phyloP scores from a whole-genome alignment of 1,284 basidiomycete genomes.

The Leccinum griseonigrum region DNA sequence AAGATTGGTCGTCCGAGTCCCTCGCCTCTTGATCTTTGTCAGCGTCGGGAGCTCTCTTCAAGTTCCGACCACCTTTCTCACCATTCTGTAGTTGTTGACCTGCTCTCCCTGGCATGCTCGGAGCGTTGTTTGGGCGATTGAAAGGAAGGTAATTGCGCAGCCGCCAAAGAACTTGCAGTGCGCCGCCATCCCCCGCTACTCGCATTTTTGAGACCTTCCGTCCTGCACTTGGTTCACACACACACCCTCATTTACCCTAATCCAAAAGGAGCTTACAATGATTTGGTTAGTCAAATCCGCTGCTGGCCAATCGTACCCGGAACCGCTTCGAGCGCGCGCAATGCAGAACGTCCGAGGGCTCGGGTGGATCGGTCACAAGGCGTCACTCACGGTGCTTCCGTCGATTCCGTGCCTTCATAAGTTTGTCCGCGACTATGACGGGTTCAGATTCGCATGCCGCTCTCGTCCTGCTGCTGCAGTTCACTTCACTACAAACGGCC shows the following conservation, averaged over 20 bases:
- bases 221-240: not conserved
- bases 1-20: not conserved
- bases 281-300: not conserved
- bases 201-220: not conserved
- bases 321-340: not conserved
- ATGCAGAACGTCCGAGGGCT: not conserved
- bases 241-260: not conserved
- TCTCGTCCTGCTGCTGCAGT: not conserved
- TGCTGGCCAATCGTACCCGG: not conserved
- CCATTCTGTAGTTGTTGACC: not conserved
- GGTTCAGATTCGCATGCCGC: too few species aligned
- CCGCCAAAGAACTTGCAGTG: not conserved
- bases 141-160: not conserved
- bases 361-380: not conserved
- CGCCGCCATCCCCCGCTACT: not conserved
- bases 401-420: not conserved
- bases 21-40: not conserved
- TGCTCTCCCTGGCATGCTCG: not conserved
- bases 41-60: not conserved
- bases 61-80: not conserved
- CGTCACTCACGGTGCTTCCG: not conserved
- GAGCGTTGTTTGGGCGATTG: not conserved
- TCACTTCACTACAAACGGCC: not conserved
- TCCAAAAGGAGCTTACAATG: not conserved
- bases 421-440: not conserved